Percentiles rank a stretch among this genome's conserved stretches.
phyloP scores from a whole-genome alignment of 2,329 filamentous ascomycete species.

The Claviceps sp. region DNA sequence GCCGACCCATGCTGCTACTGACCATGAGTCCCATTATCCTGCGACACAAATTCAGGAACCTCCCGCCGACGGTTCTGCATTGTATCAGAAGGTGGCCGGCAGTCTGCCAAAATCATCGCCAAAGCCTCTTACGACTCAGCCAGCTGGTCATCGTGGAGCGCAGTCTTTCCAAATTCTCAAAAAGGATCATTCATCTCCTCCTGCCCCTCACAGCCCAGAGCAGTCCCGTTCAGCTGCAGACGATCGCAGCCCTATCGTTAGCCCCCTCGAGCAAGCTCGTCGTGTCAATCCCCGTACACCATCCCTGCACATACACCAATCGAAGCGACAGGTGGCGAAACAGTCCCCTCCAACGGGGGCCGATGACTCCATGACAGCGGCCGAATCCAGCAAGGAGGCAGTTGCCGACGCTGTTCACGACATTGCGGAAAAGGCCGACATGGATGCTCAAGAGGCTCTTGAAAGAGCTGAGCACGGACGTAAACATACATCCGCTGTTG shows the following conservation, averaged over 20 bases:
- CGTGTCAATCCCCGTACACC: slow-evolving; percentile 23
- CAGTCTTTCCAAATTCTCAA: slow-evolving; percentile 36
- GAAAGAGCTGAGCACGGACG: slow-evolving; percentile 37
- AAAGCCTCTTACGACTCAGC: slow-evolving; percentile 25
- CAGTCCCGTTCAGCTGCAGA: slow-evolving; percentile 24
- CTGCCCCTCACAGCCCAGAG: slow-evolving; percentile 24
- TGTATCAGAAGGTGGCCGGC: slow-evolving; percentile 26
- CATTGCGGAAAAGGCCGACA: slow-evolving; percentile 40
- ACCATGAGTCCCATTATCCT: slow-evolving; percentile 8
- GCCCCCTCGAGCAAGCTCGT: slow-evolving; percentile 29
- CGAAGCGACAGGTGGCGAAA: slow-evolving; percentile 10
- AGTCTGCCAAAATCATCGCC: slow-evolving; percentile 27
- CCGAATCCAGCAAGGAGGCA: slow-evolving; percentile 51
- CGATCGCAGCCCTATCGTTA: slow-evolving; percentile 30
- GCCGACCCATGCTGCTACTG: slow-evolving; percentile 12
- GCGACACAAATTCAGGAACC: slow-evolving; percentile 20
- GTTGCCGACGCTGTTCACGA: slow-evolving; percentile 58
- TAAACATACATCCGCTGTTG: slow-evolving; percentile 22
- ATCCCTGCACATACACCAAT: slow-evolving; percentile 17
- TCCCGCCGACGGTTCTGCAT: slow-evolving; percentile 20
- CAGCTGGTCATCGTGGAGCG: slow-evolving; percentile 12
- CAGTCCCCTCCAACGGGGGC: slow-evolving; percentile 19
- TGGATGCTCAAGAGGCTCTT: slow-evolving; percentile 51
- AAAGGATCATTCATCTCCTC: slow-evolving; percentile 30
- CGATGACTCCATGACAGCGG: slow-evolving; percentile 19